Base-by-base conservation (phyloP, 129 eudicot species). In the Helichrysum umbraculigerum region DNA sequence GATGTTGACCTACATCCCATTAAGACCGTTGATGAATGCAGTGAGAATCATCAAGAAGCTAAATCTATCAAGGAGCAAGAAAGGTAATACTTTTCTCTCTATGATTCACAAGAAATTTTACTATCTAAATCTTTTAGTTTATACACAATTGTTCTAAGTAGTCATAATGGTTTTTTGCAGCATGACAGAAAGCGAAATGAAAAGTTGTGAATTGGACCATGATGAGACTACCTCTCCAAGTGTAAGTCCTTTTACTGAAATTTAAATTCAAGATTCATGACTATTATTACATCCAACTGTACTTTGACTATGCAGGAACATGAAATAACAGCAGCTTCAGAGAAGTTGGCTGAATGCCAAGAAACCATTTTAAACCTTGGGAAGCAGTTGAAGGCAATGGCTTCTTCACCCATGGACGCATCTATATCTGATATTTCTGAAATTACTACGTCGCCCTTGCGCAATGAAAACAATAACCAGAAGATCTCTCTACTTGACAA, bases 331-430 rank as follows among this genome's bases (percentile, higher is more conserved):
- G 86, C 86, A 39, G 93, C 90, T 76, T 87, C 94, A 68, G 86
- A 77, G 20, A 85, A 84, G 81, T 42, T 87, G 70, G 90, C 87
- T 2, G 86, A 92, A 81, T 92, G 93, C 57, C 91, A 92, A 82
- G 90, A 88, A 83, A 86, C 93, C 74, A 86, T 88, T 15, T 15
- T 86, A 58, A 86, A 86, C 81, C 91, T 86, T 0, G 93, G 88
- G 65, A 88, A 83, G 39, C 94, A 90, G 81, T 78, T 92, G 35
- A 90, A 88, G 78, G 86, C 86, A 54, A 77, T 88, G 33, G 74
- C 84, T 51, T 72, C 87, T 30, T 70, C 47, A 47, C 39, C 81
- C 81, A 16, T 61, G 5, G 82, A 78, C 37, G 76, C 78, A 47
- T 83, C 68, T 79, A 59, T 60, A 21, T 66, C 81, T 37, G 73